Evolutionary conservation across 2,329 filamentous ascomycete genomes (phyloP), one percentile per base, ranked within the genome.

Genomic region (Ophiostoma populinum): DNA sequence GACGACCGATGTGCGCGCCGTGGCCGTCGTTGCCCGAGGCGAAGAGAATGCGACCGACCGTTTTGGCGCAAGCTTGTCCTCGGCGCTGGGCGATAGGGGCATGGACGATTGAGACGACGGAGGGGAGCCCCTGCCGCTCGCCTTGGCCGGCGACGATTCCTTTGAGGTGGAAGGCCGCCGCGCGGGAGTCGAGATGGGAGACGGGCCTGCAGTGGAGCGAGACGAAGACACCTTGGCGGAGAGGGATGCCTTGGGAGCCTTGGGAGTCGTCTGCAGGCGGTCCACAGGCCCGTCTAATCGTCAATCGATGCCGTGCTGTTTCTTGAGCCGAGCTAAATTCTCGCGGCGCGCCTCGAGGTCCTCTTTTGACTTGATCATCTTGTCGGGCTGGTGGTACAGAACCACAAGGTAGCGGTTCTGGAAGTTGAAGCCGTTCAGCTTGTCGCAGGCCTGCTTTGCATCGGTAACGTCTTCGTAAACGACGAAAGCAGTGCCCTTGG

Each of bases 401-500:
- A 73, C 69, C 53, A 98, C 90, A 50, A 98, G 81, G 62, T 98
- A 98, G 56, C 90, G 80, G 63, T 87, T 93, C 67, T 98, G 90
- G 60, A 98, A 98, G 67, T 98, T 98, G 75, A 92, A 98, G 56
- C 90, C 90, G 67, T 98, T 98, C 58, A 98, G 70, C 67, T 95
- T 94, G 67, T 98, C 90, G 69, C 90, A 95, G 54, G 90, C 90
- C 62, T 85, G 78, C 66, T 98, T 98, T 47, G 90, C 86, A 68
- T 98, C 90, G 71, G 90, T 80, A 48, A 95, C 87, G 70, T 98
- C 90, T 62, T 95, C 90, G 68, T 94, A 98, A 61, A 98, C 90
- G 49, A 98, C 90, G 60, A 93, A 98, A 47, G 87, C 90, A 36
- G 90, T 98, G 56, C 90, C 90, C 62, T 95, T 98, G 52, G 90